Conservation (phyloP, 805 yeast species). For the Yarrowia osloensis region DNA sequence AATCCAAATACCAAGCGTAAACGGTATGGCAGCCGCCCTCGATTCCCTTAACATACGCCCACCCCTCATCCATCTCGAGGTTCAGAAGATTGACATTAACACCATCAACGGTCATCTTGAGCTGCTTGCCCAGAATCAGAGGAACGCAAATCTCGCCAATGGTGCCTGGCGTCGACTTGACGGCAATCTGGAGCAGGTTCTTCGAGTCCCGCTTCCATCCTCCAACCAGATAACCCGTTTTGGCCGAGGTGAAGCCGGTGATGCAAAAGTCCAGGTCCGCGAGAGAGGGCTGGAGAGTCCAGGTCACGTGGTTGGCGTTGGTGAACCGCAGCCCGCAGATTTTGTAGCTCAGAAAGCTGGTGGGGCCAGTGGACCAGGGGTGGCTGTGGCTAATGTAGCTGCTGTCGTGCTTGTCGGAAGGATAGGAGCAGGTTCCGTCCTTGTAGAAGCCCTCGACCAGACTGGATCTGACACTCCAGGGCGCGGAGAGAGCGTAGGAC, state of each 20-base stretch:
- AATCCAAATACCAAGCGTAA: conserved; percentile 14
- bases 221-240: not conserved
- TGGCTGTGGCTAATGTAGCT: conserved; percentile 12
- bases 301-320: not conserved
- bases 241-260: conserved; percentile 1
- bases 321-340: conserved; percentile 6
- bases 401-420: not conserved
- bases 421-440: conserved; percentile 11
- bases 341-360: not conserved
- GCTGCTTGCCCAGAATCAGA: not conserved
- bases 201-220: conserved; percentile 6
- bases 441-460: conserved; percentile 9
- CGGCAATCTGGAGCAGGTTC: conserved; percentile 12
- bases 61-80: conserved; percentile 11
- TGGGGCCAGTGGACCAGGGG: conserved; percentile 1
- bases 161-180: not conserved
- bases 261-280: not conserved
- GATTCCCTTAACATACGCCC: not conserved
- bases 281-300: not conserved
- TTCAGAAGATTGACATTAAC: not conserved
- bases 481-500: not conserved
- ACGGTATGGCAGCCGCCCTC: conserved; percentile 2
- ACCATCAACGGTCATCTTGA: conserved; percentile 15
- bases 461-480: not conserved
- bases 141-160: conserved; percentile 11